Conservation (phyloP, 1,284 basidiomycete species). For the Cystobasidium pallidum region DNA sequence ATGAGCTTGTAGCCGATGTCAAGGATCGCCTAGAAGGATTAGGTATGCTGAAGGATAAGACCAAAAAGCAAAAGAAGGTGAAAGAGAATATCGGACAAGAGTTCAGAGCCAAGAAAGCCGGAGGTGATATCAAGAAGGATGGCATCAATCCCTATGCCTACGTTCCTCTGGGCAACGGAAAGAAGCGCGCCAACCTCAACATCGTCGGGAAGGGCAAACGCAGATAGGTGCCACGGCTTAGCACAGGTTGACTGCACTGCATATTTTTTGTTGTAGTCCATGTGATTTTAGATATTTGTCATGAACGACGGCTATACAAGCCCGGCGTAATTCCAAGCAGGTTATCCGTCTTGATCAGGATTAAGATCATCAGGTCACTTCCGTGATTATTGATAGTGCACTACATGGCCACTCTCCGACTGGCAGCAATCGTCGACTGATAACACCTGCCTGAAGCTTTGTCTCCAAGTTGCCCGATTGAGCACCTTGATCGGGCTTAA, state of each 20-base stretch:
- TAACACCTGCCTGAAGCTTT: no score
- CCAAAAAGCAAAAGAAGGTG: conserved; percentile 62
- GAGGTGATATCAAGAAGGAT: conserved; percentile 85
- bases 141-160: conserved; percentile 93
- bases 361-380: no score
- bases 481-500: no score
- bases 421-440: no score
- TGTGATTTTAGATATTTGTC: no score
- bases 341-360: no score
- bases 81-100: conserved; percentile 76
- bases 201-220: conserved; percentile 40
- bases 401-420: no score
- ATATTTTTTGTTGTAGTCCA: no score
- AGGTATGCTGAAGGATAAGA: conserved; percentile 53
- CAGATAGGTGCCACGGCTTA: conserved; percentile 4
- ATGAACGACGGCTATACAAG: no score
- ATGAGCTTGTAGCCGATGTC: conserved; percentile 64
- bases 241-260: neutral
- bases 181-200: conserved; percentile 34
- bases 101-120: conserved; percentile 76
- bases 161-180: conserved; percentile 58
- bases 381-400: no score
- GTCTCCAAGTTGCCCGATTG: no score
- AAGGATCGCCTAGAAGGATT: conserved; percentile 48
- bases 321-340: no score